A percentile compares a stretch with the other conserved stretches of the same genome.
Evolutionary conservation across 768 basidiomycete genomes (phyloP).

Genomic region (Lactarius sp.): DNA sequence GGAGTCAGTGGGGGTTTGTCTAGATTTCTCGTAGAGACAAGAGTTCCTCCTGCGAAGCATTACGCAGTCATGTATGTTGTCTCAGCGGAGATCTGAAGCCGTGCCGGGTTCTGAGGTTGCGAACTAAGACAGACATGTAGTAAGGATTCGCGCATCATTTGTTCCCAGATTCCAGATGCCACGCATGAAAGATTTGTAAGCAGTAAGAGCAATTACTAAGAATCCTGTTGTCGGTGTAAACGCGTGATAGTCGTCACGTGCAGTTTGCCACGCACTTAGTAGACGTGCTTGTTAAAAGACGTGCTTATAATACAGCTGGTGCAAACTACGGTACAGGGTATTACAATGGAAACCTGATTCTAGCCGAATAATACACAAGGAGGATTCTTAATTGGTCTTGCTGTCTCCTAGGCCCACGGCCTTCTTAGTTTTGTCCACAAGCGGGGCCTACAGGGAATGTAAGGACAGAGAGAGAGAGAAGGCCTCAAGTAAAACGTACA

Average conservation of each 20-base stretch:
- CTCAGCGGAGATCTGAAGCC: no score
- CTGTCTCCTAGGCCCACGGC: background rate
- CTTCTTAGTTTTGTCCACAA: background rate
- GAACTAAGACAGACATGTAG: no score
- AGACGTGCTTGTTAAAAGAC: background rate
- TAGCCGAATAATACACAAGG: background rate
- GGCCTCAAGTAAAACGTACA: background rate
- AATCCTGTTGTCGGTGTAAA: no score
- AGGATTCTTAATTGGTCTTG: background rate
- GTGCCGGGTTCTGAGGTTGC: no score
- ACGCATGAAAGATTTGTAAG: no score
- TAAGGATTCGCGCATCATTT: no score
- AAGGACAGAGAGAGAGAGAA: background rate
- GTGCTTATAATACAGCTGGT: background rate
- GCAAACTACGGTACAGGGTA: background rate
- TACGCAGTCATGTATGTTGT: no score
- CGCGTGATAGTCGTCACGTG: background rate
- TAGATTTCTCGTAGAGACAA: background rate
- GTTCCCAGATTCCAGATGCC: no score
- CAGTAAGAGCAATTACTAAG: no score
- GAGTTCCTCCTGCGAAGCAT: no score
- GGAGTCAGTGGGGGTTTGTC: no score
- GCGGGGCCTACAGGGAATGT: background rate
- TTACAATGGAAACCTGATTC: background rate
- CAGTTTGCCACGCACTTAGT: no score